Percentiles rank a stretch among this genome's conserved stretches.
These are phyloP conservation scores for Rhazya stricta DNA, from an alignment of 257 asterid genomes.

Conservation along the genomic window DNA sequence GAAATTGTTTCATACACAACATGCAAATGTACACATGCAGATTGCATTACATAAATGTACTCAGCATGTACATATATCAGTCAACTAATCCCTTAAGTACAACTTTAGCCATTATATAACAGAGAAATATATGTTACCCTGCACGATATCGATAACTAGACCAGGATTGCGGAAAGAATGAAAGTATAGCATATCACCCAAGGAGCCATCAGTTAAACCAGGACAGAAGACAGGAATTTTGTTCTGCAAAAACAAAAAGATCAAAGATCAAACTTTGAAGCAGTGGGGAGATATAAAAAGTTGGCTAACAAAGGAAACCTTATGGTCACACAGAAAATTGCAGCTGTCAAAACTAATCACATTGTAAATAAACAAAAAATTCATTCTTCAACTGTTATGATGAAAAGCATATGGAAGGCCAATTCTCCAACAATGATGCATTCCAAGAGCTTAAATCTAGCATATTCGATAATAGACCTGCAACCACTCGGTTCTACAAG, in stretches of 20 bases:
- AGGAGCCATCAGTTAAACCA: constrained; percentile 87
- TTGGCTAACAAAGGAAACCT: background rate
- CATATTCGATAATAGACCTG: background rate
- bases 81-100: background rate
- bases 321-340: background rate
- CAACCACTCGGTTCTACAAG: background rate
- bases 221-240: constrained; percentile 85
- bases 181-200: constrained; percentile 93
- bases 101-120: background rate
- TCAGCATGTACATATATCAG: background rate
- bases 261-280: background rate
- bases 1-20: background rate
- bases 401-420: background rate
- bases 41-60: background rate
- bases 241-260: constrained; percentile 44
- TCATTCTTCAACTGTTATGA: background rate
- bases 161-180: constrained; percentile 79
- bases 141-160: constrained; percentile 74
- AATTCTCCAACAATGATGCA: background rate
- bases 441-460: background rate
- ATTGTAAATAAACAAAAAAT: background rate
- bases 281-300: background rate
- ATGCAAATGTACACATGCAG: background rate
- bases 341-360: background rate
- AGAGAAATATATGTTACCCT: constrained; percentile 38